Evolutionary conservation across 257 asterid species (phyloP).

Genomic region (Penstemon davidsonii): DNA sequence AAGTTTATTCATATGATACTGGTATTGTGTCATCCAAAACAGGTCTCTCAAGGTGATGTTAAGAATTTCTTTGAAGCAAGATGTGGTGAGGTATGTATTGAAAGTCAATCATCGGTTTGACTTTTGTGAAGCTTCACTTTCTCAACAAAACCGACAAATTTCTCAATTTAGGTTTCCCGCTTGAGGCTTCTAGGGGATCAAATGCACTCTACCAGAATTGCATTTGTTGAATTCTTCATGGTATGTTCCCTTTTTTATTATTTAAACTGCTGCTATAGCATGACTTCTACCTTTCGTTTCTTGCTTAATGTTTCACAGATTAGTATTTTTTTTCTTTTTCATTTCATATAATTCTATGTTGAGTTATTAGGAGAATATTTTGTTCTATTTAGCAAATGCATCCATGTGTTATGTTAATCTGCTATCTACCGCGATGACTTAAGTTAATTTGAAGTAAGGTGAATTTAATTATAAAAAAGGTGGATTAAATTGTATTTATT

Average conservation of each 20-base stretch:
- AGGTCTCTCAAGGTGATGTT: conserved; percentile 86
- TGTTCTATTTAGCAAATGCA: too few species aligned
- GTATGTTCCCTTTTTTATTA: conserved; percentile 31
- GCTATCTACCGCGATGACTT: too few species aligned
- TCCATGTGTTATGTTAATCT: too few species aligned
- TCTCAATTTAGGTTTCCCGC: conserved; percentile 54
- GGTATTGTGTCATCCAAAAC: conserved; percentile 7
- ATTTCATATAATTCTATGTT: too few species aligned
- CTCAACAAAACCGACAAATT: neutral
- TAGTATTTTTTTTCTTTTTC: neutral
- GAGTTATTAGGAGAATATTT: too few species aligned
- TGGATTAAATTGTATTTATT: too few species aligned
- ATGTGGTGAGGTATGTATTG: conserved; percentile 75
- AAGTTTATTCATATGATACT: too few species aligned
- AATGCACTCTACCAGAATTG: conserved; percentile 63
- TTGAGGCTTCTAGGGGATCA: conserved; percentile 68
- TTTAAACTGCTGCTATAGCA: neutral
- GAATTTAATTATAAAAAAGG: too few species aligned
- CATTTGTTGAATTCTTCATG: conserved; percentile 58
- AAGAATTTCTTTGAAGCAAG: conserved; percentile 81
- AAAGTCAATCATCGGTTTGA: neutral
- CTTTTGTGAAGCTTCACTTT: neutral
- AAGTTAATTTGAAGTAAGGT: too few species aligned
- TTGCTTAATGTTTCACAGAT: neutral
- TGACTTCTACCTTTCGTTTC: neutral